Conservation (phyloP, 148 eudicot genomes). For the Persicaria maculosa region DNA sequence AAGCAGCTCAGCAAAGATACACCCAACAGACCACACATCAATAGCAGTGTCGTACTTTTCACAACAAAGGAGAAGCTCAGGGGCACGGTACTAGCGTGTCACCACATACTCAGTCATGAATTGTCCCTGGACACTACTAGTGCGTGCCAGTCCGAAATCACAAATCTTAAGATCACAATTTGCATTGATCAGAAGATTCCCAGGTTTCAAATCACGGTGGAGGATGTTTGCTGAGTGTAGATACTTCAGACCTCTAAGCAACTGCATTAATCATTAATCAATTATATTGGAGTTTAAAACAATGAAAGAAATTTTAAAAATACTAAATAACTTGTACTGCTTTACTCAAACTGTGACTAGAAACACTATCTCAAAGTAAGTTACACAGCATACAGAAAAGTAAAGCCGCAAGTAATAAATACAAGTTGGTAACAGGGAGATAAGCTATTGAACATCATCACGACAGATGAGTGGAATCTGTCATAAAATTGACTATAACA, state of each 20-base stretch:
- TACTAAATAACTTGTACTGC: not conserved
- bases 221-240: slow-evolving; percentile 41
- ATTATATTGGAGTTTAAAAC: not conserved
- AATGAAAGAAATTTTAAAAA: not conserved
- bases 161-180: slow-evolving; percentile 39
- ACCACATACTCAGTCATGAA: slow-evolving; percentile 37
- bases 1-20: slow-evolving; percentile 41
- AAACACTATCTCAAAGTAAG: not conserved
- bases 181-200: slow-evolving; percentile 37
- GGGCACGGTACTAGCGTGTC: slow-evolving; percentile 41
- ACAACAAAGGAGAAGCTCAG: slow-evolving; percentile 30
- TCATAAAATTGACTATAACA: not conserved
- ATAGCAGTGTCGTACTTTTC: slow-evolving; percentile 29
- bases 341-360: not conserved
- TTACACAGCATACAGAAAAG: not conserved
- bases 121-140: slow-evolving; percentile 17
- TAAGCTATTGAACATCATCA: not conserved
- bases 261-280: slow-evolving; percentile 20
- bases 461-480: not conserved
- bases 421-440: not conserved
- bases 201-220: slow-evolving; percentile 44
- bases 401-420: not conserved
- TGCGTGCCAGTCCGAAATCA: slow-evolving; percentile 43
- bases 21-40: slow-evolving; percentile 45
- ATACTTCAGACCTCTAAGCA: slow-evolving; percentile 37